A percentile compares a stretch with the other conserved stretches of the same genome.
These are phyloP conservation scores for Vaccinium macrocarpon DNA, from an alignment of 148 eudicot genomes.

Conservation along the genomic window DNA sequence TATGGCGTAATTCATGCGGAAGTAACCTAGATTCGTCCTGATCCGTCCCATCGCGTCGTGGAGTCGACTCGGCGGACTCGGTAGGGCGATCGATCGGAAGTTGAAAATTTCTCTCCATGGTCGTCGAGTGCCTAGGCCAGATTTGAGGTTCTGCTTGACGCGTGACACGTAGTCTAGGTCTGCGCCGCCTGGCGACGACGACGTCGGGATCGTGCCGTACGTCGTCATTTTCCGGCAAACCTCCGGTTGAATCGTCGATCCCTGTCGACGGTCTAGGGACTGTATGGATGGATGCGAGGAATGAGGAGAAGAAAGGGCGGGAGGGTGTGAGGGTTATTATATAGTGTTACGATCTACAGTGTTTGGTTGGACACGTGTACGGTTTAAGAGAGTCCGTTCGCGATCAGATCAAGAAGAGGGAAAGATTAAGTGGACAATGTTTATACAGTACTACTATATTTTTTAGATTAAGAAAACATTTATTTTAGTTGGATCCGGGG, in stretches of 20 bases:
- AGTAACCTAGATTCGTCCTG: constrained; percentile 52
- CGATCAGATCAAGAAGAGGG: no score
- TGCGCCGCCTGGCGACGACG: constrained; percentile 25
- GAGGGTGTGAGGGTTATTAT: neutral
- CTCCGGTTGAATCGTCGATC: neutral
- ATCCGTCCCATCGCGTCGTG: constrained; percentile 42
- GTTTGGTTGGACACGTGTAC: neutral
- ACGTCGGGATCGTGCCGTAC: constrained; percentile 54
- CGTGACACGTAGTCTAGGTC: constrained; percentile 63
- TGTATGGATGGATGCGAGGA: neutral
- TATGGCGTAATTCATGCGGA: constrained; percentile 69
- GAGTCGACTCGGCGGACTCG: constrained; percentile 27
- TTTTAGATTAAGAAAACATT: no score
- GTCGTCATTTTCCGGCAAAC: constrained; percentile 33
- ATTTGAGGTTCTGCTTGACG: constrained; percentile 47
- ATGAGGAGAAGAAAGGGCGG: neutral
- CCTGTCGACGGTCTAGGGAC: neutral
- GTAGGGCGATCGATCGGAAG: constrained; percentile 38
- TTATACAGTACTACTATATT: no score
- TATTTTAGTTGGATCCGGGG: no score
- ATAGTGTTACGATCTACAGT: neutral
- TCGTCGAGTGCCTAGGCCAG: constrained; percentile 55
- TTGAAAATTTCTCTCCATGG: constrained; percentile 69
- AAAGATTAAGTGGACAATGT: no score
- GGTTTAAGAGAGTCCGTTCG: neutral